A percentile compares a stretch with the other conserved stretches of the same genome.
phyloP scores from a whole-genome alignment of 208 protist genomes.

The Cochliopodium minus region DNA sequence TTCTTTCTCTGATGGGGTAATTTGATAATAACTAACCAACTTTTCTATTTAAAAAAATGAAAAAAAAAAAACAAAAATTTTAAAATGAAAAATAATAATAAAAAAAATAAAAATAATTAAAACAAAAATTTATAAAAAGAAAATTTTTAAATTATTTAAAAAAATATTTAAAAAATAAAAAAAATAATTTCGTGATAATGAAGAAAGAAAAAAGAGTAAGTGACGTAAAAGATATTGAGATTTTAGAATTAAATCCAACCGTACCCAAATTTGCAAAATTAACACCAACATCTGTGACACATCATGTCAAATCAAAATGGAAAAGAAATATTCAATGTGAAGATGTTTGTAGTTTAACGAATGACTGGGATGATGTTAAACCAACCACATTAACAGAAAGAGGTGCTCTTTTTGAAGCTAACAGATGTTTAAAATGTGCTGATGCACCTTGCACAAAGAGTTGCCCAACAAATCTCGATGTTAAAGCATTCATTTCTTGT shows the following conservation, averaged over 20 bases:
- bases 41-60: slow-evolving; percentile 4
- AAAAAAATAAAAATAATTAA: slow-evolving; percentile 7
- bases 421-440: slow-evolving; percentile 29
- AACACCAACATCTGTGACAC: slow-evolving; percentile 4
- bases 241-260: slow-evolving; percentile 16
- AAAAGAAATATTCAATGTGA: slow-evolving; percentile 25
- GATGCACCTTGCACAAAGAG: slow-evolving; percentile 46
- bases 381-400: slow-evolving; percentile 37
- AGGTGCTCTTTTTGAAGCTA: slow-evolving; percentile 34
- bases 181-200: slow-evolving; percentile 8
- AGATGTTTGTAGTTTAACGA: slow-evolving; percentile 14
- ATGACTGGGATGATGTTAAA: slow-evolving; percentile 42
- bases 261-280: slow-evolving; percentile 14
- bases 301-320: slow-evolving; percentile 7
- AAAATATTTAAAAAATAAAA: slow-evolving; percentile 2
- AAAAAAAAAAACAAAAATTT: slow-evolving; percentile 3
- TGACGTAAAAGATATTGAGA: slow-evolving; percentile 15
- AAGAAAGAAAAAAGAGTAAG: slow-evolving; percentile 4
- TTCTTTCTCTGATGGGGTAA: too few relatives aligned
- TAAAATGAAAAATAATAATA: too few relatives aligned
- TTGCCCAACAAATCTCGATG: slow-evolving; percentile 42
- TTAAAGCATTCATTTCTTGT: slow-evolving; percentile 39
- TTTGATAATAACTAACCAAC: neutral
- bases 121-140: slow-evolving; percentile 4
- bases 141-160: slow-evolving; percentile 5